Evolutionary conservation across 2,329 filamentous ascomycete species (phyloP), one percentile per base, ranked within the genome.

Genomic region (Stagonosporopsis vannaccii): DNA sequence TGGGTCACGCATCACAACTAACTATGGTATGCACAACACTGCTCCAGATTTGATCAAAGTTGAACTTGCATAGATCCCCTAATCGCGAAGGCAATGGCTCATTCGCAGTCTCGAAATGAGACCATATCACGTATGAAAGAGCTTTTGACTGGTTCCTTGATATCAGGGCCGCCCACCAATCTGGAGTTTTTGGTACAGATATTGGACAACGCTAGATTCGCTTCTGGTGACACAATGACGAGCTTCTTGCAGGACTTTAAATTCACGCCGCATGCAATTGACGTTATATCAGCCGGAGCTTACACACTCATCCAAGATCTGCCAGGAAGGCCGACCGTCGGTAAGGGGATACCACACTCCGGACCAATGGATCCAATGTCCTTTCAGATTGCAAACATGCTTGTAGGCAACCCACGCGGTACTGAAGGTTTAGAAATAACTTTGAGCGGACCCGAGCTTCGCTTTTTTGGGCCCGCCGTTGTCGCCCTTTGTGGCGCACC

Each of bases 321-420:
- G 42, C 84, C 84, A 0, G 85, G 81, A 0, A 75, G 86, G n/a
- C 80, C 82, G 3, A 79, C 77, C 0, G 77, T 86, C 2, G 85
- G 85, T 1, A 81, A 81, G 63, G 86, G 85, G 6, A 83, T 88
- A 44, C 82, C 82, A 4, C 82, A 85, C 28, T 79, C 81, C 4
- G 86, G 86, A 0, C 84, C 86, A 0, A 87, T 88, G 85, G 86
- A 88, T 63, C 77, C 80, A 0, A 66, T 87, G n/a, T 79, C 83
- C 1, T 82, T 84, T 41, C 80, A 81, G 22, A 77, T 87, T 25
- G 85, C 84, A 2, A 89, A 89, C 59, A 74, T 82, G 19, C 76
- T 89, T 1, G 85, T 84, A 0, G 85, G 85, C 0, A 88, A 89
- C 49, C 61, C 78, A 0, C 66, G 76, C 0, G 79, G 77, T 0